phyloP scores from a whole-genome alignment of 2,329 filamentous ascomycete species.

The Phialophora expanda region DNA sequence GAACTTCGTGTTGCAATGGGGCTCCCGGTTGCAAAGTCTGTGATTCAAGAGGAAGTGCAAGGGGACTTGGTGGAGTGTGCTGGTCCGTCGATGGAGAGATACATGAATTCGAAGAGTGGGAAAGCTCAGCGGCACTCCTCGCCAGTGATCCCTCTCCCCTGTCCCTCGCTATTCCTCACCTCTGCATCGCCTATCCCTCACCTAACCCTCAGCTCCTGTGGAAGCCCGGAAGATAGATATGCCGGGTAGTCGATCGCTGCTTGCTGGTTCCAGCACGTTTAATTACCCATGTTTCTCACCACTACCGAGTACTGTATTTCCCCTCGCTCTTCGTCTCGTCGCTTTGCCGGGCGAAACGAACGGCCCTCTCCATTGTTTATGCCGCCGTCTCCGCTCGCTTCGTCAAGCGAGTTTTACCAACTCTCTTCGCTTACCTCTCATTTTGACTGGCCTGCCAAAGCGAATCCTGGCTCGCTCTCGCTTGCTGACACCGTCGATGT shows the following conservation, averaged over 20 bases:
- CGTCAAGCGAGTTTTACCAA: slow-evolving; percentile 3
- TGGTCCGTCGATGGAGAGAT: neutral
- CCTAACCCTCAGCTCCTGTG: too few relatives aligned
- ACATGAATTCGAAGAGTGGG: neutral
- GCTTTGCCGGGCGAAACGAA: neutral
- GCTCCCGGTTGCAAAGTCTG: neutral
- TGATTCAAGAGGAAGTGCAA: neutral
- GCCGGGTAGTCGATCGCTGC: neutral
- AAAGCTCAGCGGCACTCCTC: neutral
- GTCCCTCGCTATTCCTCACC: too few relatives aligned
- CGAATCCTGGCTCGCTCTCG: slow-evolving; percentile 20
- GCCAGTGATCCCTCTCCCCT: neutral
- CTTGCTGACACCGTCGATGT: slow-evolving; percentile 22
- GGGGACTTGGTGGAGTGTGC: neutral
- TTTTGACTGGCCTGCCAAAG: slow-evolving; percentile 10
- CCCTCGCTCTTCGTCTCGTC: neutral
- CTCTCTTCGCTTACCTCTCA: slow-evolving; percentile 13
- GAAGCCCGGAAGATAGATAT: neutral
- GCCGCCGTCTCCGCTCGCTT: neutral
- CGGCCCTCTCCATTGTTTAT: neutral
- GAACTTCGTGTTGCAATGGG: neutral
- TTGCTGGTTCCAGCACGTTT: neutral
- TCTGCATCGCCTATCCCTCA: neutral
- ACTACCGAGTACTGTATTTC: too few relatives aligned
- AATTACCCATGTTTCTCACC: neutral